Conservation (phyloP, 345 rosid species). For the Bruguiera gymnorhiza region DNA sequence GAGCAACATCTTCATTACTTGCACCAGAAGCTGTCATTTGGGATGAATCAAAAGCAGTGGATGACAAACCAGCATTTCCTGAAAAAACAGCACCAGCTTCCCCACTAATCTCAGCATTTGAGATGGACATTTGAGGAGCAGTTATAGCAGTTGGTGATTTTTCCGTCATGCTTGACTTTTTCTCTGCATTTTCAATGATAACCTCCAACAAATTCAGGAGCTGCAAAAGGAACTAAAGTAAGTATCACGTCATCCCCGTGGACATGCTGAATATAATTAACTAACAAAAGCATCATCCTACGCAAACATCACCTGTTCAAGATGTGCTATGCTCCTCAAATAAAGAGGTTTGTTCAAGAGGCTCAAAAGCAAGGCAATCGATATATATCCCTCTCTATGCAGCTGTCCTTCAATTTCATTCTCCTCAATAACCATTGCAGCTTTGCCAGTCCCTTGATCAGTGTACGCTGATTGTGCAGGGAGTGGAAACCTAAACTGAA, state of each 20-base stretch:
- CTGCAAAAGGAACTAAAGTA: conserved; percentile 38
- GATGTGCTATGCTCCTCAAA: conserved; percentile 90
- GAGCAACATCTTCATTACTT: conserved; percentile 57
- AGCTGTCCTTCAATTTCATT: conserved; percentile 34
- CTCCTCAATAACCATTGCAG: conserved; percentile 55
- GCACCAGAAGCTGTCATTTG: conserved; percentile 39
- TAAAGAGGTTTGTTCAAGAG: conserved; percentile 92
- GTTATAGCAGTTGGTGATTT: conserved; percentile 45
- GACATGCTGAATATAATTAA: background rate
- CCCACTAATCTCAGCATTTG: conserved; percentile 38
- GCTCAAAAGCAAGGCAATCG: conserved; percentile 74
- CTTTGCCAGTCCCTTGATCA: conserved; percentile 55
- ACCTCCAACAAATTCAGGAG: conserved; percentile 88
- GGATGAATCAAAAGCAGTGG: conserved; percentile 36
- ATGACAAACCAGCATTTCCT: conserved; percentile 34
- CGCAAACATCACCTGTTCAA: conserved; percentile 67
- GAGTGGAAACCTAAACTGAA: conserved; percentile 57
- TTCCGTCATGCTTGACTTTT: conserved; percentile 47
- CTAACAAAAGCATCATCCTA: background rate
- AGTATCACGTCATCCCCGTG: background rate
- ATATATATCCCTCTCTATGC: conserved; percentile 44
- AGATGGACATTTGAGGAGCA: conserved; percentile 33
- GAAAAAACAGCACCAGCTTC: conserved; percentile 41
- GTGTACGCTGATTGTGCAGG: conserved; percentile 35
- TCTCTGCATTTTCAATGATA: conserved; percentile 67